Evolutionary conservation across 2,329 filamentous ascomycete genomes (phyloP).

Genomic region (Escovopsis weberi): DNA sequence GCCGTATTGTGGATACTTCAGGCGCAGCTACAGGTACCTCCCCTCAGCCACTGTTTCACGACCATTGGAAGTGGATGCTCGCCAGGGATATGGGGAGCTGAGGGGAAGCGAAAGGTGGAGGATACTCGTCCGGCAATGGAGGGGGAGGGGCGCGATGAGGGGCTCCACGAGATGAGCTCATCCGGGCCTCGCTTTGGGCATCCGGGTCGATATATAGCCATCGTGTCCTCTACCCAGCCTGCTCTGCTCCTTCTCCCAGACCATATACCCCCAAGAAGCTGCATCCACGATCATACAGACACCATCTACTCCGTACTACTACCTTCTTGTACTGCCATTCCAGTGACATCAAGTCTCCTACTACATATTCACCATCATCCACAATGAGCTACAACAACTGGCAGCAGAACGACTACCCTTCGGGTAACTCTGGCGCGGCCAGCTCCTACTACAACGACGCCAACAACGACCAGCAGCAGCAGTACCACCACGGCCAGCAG

Average conservation of each 20-base stretch:
- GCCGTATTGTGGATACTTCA: not conserved
- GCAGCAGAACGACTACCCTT: not conserved
- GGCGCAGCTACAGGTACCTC: not conserved
- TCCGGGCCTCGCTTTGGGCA: no score
- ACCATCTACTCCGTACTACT: no score
- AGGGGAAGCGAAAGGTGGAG: no score
- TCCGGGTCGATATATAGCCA: no score
- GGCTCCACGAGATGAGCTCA: no score
- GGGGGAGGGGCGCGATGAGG: not conserved
- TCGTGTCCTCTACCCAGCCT: no score
- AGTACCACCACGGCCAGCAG: slow-evolving; percentile 1
- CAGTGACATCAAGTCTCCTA: not conserved
- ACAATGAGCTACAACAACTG: slow-evolving; percentile 4
- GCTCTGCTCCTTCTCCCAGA: no score
- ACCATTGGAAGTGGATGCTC: slow-evolving; percentile 3
- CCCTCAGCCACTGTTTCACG: slow-evolving; percentile 4
- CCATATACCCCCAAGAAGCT: no score
- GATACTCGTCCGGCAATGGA: not conserved
- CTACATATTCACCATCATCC: not conserved
- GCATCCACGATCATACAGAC: no score
- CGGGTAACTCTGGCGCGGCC: not conserved
- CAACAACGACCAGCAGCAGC: slow-evolving; percentile 1
- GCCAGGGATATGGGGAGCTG: not conserved
- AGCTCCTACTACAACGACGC: slow-evolving; percentile 3
- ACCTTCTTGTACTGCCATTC: no score